Evolutionary conservation across 1,284 basidiomycete genomes (phyloP).

Genomic region (Naganishia liquefaciens): DNA sequence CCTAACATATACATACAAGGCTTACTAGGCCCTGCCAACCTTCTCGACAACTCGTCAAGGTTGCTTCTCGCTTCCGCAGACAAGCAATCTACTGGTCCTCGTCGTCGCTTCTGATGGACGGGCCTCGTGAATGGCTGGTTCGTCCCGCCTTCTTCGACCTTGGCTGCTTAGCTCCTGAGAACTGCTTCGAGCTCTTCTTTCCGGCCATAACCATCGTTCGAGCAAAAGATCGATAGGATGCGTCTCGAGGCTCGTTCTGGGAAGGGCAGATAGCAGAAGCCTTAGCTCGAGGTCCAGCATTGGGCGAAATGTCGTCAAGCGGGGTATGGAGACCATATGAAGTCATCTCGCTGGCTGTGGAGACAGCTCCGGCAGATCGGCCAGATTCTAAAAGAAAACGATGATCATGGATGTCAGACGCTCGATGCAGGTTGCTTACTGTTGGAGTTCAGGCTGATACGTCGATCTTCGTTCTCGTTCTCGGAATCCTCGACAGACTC

Average conservation of each 20-base stretch:
- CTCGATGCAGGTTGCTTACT: not conserved
- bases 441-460: slow-evolving; percentile 24
- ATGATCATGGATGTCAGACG: not conserved
- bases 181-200: slow-evolving; percentile 12
- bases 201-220: not conserved
- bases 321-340: slow-evolving; percentile 14
- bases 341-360: slow-evolving; percentile 17
- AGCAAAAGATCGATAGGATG: slow-evolving; percentile 2
- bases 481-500: slow-evolving; percentile 6
- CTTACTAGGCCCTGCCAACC: not conserved
- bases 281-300: slow-evolving; percentile 8
- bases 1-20: slow-evolving; percentile 1
- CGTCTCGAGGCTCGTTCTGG: not conserved
- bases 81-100: not conserved
- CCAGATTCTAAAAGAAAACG: slow-evolving; percentile 2
- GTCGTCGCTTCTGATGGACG: not conserved
- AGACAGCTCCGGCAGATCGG: slow-evolving; percentile 13
- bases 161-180: not conserved
- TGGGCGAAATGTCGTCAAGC: slow-evolving; percentile 1
- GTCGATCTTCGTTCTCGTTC: slow-evolving; percentile 10
- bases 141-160: slow-evolving; percentile 10
- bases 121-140: not conserved
- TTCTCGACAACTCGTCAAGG: too few species aligned
- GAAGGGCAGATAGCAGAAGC: not conserved
- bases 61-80: not conserved